Base-by-base conservation (phyloP, 2,329 filamentous ascomycete species). In the Ophiocordyceps unilateralis region DNA sequence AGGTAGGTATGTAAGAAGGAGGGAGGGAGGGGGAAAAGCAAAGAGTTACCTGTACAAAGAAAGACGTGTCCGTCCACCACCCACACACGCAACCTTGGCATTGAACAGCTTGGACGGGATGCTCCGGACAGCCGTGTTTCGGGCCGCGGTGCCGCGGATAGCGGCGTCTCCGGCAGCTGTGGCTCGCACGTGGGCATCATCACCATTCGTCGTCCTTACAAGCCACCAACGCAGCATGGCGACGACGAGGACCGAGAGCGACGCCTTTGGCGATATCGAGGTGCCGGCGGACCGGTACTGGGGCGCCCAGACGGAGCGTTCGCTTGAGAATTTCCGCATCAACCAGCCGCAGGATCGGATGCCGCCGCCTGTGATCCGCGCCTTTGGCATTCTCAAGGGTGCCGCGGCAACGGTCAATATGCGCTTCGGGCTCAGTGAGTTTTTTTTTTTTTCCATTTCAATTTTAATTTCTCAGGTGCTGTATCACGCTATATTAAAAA, bases 271-370 rank as follows among this genome's bases (percentile, higher is more conserved):
- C 67, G 87, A 93, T 70, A 77, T 98, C 63, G 78, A 94, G 70
- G 88, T 96, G 53, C 75, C 83, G 37, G 74, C 74, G 50, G 86
- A 94, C 76, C 89, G 83, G 71, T 98, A 98, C 75, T 98, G 91
- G 89, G 91, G 91, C 59, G 89, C 89, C 47, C 89, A 95, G 74
- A 95, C 89, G 43, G 83, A 95, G 74, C 81, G 89, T 52, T 96
- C 89, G 42, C 76, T 96, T 62, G 81, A 83, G 65, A 98, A 98
- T 73, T 98, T 98, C 75, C 83, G 82, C 64, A 96, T 98, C 78
- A 96, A 96, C 69, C 91, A 96, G 73, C 91, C 91, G 47, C 86
- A 94, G 67, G 91, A 98, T 62, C 87, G 91, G 62, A 96, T 96
- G 88, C 91, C 91, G 41, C 81, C 86, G 50, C 83, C 88, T 39